Base-by-base conservation (phyloP, 139 green algal species). In the Auxenochlorella pyrenoidosa region DNA sequence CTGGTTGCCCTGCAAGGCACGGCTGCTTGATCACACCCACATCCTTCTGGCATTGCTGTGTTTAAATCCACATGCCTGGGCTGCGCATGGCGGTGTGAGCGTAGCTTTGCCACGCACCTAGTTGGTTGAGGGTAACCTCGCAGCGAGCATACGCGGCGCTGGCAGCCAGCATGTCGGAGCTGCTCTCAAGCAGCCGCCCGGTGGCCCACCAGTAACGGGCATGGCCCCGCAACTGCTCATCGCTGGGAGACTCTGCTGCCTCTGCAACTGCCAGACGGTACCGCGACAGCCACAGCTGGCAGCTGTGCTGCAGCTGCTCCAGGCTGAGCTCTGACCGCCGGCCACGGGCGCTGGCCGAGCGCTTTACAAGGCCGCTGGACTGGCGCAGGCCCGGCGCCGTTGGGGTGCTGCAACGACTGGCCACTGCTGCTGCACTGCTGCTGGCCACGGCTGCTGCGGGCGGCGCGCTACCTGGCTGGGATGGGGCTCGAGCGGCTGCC, bases 191-290 rank as follows among this genome's bases (percentile, higher is more conserved):
- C 66, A 86, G 32, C 10, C 82, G 66, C 16, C 82, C 82, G 0
- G 28, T 68, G 19, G 82, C 82, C 82, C 82, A 86, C 82, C 65
- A 86, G 66, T 79, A 68, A 18, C 82, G 65, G 32, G 40, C 82
- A 66, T 70, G n/a, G 44, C 65, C 82, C 6, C 13, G 22, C 22
- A 41, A 13, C 28, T 21, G 75, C 75, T 63, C 43, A 1, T 41
- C 41, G 18, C n/a, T 51, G 8, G n/a, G 21, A n/a, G 5, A n/a
- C 32, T 4, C 21, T 24, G 47, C 47, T n/a, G 34, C 51, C 80
- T 85, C 80, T n/a, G 80, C 60, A 5, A 66, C 63, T 34, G 80
- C 80, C 28, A 85, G 80, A 13, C 40, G 80, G 38, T 85, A 85
- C 24, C 80, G 80, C 15, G 44, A 60, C 38, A 85, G 60, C 80